Evolutionary conservation across 2,329 filamentous ascomycete species (phyloP).

Genomic region (Xylariaceae sp.): DNA sequence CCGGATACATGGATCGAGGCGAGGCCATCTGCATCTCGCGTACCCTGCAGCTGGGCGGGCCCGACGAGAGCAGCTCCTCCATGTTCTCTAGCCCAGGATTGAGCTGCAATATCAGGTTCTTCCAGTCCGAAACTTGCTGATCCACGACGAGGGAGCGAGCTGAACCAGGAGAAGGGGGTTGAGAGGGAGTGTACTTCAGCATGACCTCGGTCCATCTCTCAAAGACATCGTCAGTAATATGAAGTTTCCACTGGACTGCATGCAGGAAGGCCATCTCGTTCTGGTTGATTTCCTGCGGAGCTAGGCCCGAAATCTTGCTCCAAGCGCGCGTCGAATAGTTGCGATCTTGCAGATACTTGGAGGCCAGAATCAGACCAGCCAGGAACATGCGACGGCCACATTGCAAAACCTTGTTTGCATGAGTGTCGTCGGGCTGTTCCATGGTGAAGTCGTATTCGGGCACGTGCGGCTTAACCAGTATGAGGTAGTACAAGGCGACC

Average conservation of each 20-base stretch:
- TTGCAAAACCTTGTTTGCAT: constrained; percentile 72
- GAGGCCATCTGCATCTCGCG: constrained; percentile 31
- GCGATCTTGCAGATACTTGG: constrained; percentile 95
- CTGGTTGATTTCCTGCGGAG: constrained; percentile 87
- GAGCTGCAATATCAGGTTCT: constrained; percentile 48
- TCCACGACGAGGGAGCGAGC: constrained; percentile 32
- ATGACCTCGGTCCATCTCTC: constrained; percentile 93
- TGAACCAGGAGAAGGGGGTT: constrained; percentile 47
- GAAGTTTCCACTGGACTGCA: constrained; percentile 88
- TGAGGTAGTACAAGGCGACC: constrained; percentile 91
- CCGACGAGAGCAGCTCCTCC: constrained; percentile 38
- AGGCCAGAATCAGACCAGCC: constrained; percentile 86
- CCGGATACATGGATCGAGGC: constrained; percentile 36
- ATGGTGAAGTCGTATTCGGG: constrained; percentile 77
- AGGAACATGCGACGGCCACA: constrained; percentile 98
- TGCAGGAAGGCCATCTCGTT: constrained; percentile 90
- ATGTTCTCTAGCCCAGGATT: constrained; percentile 53
- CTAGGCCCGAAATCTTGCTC: constrained; percentile 98
- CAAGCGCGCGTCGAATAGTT: constrained; percentile 97
- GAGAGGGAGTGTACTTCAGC: constrained; percentile 68
- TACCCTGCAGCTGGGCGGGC: constrained; percentile 21
- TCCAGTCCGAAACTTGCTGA: constrained; percentile 48
- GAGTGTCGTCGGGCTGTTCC: constrained; percentile 69
- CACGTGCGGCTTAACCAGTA: constrained; percentile 86
- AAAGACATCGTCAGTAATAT: constrained; percentile 83